Base-by-base conservation (phyloP, 352 stramenopile genomes). In the Phytophthora boehmeriae region DNA sequence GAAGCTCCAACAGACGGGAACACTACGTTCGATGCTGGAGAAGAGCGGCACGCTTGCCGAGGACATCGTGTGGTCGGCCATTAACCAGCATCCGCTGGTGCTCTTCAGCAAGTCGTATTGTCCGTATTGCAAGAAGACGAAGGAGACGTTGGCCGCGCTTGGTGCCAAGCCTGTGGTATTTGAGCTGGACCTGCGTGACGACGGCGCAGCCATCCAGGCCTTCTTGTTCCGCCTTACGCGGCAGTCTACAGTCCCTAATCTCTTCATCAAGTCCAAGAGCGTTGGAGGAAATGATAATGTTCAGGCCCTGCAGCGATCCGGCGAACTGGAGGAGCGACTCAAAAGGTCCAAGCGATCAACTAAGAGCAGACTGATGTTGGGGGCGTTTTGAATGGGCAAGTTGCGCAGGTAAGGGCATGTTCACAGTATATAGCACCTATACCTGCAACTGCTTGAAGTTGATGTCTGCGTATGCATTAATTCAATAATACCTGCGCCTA, bases 221-320 rank as follows among this genome's bases (percentile, higher is more conserved):
- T 97, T 92, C 50, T 76, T 99, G 27, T 78, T 92, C 49, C 66
- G 88, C 25, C 79, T 98, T 51, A 99, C 96, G 32, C 93, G 91
- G 53, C 96, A 98, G 60, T 87, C 87, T 50, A 99, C 96, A 3
- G 97, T 99, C 38, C 97, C 98, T 0, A 99, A 99, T 70, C 95
- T 99, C 32, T 99, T 99, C 73, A 94, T 99, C 48, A 94, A 92
- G 54, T 93, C 93, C 52, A 91, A 98, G 61, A 96, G 93, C 75
- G 84, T 99, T 48, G 97, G 97, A 56, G 97, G 97, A 38, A 94
- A 97, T 57, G 96, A 99, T 74, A 90, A 98, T 54, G 97, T 93
- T 5, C 85, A 97, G 54, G 76, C 73, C 30, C 78, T 98, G 54
- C 79, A 85, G 34, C 73, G 80, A 42, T 92, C 72, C 34, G 97